Base-by-base conservation (phyloP, 2,329 filamentous ascomycete genomes). In the Pseudopithomyces chartarum region DNA sequence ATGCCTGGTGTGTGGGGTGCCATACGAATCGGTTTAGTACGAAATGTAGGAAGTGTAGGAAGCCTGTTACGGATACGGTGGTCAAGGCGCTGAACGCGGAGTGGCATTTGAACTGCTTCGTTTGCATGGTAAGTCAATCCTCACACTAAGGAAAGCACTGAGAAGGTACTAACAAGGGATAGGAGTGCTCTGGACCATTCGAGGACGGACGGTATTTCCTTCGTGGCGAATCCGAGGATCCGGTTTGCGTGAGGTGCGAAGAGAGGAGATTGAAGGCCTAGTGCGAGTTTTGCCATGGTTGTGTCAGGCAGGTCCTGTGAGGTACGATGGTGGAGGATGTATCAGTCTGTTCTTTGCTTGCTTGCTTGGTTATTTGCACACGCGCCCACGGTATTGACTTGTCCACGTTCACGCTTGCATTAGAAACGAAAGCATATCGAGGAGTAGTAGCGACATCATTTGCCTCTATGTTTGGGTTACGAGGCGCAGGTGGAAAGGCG, bases 71-170 rank as follows among this genome's bases (percentile, higher is more conserved):
- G 50, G 94, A 97, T 48, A 87, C 94, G 71, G 96, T 97, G 57
- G 87, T 99, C 19, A 89, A 90, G 71, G 95, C 95, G 0, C 81
- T 99, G 42, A 94, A 92, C 5, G 87, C 87, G 12, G 94, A 98
- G 79, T 99, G 95, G 93, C 95, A 99, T 77, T 88, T 91, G 54
- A 83, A 87, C 57, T 99, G 95, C 76, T 99, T 99, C 79, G 87
- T 88, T 54, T 99, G 95, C 73, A 84, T 76, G 64, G 81, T 82
- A 70, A 75, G 80, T 76, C 19, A 7, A 33, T 19, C 15, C n/a
- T 57, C 42, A 32, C 3, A 17, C 13, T 10, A 29, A 1, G 11
- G 1, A 40, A n/a, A 3, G 42, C 3, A 47, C n/a, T 20, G 40
- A 33, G 10, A 13, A 12, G n/a, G n/a, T 36, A 34, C 61, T 68